These are phyloP conservation scores for Phyllachora maydis DNA, from an alignment of 2,329 filamentous ascomycete genomes.

Conservation along the genomic window DNA sequence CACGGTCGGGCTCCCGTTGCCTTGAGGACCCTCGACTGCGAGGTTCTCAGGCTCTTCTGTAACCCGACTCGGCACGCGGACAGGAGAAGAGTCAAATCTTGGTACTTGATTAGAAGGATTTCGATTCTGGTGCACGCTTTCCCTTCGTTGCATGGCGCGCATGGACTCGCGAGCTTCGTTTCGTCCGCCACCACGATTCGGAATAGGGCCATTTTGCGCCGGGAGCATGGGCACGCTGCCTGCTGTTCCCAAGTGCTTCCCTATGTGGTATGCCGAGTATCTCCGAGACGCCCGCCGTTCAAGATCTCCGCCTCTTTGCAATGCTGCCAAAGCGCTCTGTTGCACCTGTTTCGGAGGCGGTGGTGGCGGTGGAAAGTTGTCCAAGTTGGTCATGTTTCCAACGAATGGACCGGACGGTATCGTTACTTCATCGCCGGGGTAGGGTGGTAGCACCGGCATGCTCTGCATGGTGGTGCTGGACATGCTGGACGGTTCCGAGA, in stretches of 20 bases:
- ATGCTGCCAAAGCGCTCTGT: conserved; percentile 72
- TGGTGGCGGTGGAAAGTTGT: conserved; percentile 52
- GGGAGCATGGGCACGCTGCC: conserved; percentile 77
- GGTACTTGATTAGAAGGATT: conserved; percentile 22
- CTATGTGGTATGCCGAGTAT: conserved; percentile 93
- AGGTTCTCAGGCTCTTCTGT: conserved; percentile 32
- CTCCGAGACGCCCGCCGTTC: conserved; percentile 81
- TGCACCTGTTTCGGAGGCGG: conserved; percentile 65
- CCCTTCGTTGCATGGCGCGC: conserved; percentile 38
- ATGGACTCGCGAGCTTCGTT: conserved; percentile 67
- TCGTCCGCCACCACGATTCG: conserved; percentile 68
- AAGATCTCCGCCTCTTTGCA: conserved; percentile 81
- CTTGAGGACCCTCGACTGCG: conserved; percentile 7
- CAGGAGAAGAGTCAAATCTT: conserved; percentile 42
- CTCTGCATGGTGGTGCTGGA: conserved; percentile 62
- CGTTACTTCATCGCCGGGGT: conserved; percentile 37
- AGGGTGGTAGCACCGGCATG: conserved; percentile 54
- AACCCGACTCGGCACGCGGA: conserved; percentile 35
- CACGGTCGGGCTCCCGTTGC: conserved; percentile 19
- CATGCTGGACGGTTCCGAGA: conserved; percentile 41
- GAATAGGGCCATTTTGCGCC: conserved; percentile 61
- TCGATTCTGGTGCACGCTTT: conserved; percentile 26
- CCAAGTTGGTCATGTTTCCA: conserved; percentile 30
- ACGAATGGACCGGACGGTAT: conserved; percentile 21
- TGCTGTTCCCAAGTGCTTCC: conserved; percentile 69